Conservation (phyloP, 163 green algal species). For the Chlamydomonas reinhardtii region DNA sequence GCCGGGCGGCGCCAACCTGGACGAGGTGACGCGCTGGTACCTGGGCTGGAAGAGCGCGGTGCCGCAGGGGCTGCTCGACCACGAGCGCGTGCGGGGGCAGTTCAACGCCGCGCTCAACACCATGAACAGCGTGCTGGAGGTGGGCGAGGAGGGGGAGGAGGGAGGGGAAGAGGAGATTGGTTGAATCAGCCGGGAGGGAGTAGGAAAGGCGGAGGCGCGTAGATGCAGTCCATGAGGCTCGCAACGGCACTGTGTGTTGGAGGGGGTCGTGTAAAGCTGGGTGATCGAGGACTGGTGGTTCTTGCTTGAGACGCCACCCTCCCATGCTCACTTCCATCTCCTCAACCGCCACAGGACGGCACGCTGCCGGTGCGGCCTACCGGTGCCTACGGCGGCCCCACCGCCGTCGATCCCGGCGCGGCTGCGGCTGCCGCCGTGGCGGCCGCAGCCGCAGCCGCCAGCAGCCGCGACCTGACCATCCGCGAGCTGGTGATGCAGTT, state of each 20-base stretch:
- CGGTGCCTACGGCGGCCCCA: neutral
- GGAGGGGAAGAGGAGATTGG: no score
- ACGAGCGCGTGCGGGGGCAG: constrained; percentile 79
- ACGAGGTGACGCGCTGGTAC: constrained; percentile 95
- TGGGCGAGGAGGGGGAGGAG: neutral
- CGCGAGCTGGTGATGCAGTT: constrained; percentile 90
- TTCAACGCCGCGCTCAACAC: constrained; percentile 87
- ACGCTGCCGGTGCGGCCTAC: constrained; percentile 24
- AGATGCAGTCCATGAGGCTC: no score
- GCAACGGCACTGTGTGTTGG: no score
- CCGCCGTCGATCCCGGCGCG: constrained; percentile 5
- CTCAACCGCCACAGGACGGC: constrained; percentile 2
- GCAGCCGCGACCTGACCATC: constrained; percentile 74
- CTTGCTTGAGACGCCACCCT: no score
- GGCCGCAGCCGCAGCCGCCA: constrained; percentile 19
- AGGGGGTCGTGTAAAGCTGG: no score
- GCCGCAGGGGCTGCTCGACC: constrained; percentile 75
- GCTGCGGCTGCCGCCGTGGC: constrained; percentile 12
- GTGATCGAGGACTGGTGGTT: no score
- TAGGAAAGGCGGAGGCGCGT: no score
- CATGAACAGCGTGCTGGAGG: constrained; percentile 89
- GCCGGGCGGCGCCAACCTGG: constrained; percentile 76
- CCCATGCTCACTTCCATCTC: neutral
- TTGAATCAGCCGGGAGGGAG: no score
- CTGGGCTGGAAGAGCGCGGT: constrained; percentile 88